A percentile compares a stretch with the other conserved stretches of the same genome.
These are phyloP conservation scores for Suhomyces coccinellae DNA, from an alignment of 1,139 yeast genomes.

Conservation along the genomic window DNA sequence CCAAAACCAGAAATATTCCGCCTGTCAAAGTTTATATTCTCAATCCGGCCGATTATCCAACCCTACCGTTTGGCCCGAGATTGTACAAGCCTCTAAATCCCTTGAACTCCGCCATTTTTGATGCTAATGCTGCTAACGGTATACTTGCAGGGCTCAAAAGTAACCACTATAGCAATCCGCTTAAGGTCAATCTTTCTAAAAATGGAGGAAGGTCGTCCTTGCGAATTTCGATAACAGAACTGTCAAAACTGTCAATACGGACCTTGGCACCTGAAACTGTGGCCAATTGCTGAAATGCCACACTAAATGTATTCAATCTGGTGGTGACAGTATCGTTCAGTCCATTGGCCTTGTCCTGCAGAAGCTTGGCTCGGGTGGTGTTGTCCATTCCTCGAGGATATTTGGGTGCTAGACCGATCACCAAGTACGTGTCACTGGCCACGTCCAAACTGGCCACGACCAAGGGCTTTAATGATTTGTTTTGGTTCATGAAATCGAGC, in stretches of 20 bases:
- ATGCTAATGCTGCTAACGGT: too few species aligned
- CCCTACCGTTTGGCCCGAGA: too few species aligned
- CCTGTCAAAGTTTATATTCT: too few species aligned
- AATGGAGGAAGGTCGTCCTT: constrained; percentile 88
- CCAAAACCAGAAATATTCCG: too few species aligned
- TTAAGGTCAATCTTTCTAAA: constrained; percentile 65
- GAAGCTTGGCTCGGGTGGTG: constrained; percentile 42
- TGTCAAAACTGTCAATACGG: constrained; percentile 90
- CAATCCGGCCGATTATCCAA: too few species aligned
- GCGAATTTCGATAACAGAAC: constrained; percentile 86
- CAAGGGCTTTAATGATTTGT: constrained; percentile 67
- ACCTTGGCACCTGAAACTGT: constrained; percentile 82
- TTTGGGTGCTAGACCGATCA: constrained; percentile 86
- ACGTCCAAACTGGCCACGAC: constrained; percentile 85
- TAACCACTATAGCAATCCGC: constrained; percentile 34
- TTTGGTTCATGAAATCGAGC: constrained; percentile 47
- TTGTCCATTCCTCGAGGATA: constrained; percentile 63
- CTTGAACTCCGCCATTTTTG: too few species aligned
- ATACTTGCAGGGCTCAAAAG: background rate
- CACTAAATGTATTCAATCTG: constrained; percentile 75
- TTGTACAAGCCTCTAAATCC: too few species aligned
- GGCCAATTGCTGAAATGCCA: constrained; percentile 88
- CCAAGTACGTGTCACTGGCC: constrained; percentile 75
- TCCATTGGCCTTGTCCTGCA: constrained; percentile 33
- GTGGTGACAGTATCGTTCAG: constrained; percentile 31